These are phyloP conservation scores for Gossypium aridum DNA, from an alignment of 441 rosid species.

Conservation along the genomic window DNA sequence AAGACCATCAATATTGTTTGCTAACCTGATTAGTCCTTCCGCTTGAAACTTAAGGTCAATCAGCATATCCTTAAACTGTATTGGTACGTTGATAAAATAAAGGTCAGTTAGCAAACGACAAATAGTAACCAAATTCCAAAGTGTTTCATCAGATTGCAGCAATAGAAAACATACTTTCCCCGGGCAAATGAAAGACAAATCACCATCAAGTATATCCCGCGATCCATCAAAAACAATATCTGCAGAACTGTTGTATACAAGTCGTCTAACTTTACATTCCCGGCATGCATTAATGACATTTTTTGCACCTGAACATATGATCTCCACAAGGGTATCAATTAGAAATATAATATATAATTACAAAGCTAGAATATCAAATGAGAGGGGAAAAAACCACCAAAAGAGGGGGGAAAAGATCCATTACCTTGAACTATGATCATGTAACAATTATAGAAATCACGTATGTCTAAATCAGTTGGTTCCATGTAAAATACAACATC, in stretches of 20 bases:
- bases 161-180: conserved; percentile 45
- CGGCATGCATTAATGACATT: conserved; percentile 73
- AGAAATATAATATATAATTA: neutral
- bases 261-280: conserved; percentile 66
- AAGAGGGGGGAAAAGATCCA: neutral
- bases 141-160: conserved; percentile 3
- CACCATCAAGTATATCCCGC: conserved; percentile 47
- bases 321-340: neutral
- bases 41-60: conserved; percentile 95
- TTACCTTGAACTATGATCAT: conserved; percentile 78
- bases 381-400: neutral
- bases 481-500: conserved; percentile 65
- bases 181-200: conserved; percentile 54
- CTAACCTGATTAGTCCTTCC: conserved; percentile 63
- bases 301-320: conserved; percentile 51
- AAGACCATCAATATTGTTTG: conserved; percentile 71
- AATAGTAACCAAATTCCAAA: neutral
- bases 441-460: conserved; percentile 54
- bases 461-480: conserved; percentile 33
- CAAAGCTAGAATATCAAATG: neutral
- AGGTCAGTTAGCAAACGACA: conserved; percentile 13
- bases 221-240: conserved; percentile 84
- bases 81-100: conserved; percentile 11
- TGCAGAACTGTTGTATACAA: conserved; percentile 74
- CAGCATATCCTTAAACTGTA: conserved; percentile 58